These are phyloP conservation scores for Perkinsus olseni DNA, from an alignment of 169 alveolate species.

Conservation along the genomic window DNA sequence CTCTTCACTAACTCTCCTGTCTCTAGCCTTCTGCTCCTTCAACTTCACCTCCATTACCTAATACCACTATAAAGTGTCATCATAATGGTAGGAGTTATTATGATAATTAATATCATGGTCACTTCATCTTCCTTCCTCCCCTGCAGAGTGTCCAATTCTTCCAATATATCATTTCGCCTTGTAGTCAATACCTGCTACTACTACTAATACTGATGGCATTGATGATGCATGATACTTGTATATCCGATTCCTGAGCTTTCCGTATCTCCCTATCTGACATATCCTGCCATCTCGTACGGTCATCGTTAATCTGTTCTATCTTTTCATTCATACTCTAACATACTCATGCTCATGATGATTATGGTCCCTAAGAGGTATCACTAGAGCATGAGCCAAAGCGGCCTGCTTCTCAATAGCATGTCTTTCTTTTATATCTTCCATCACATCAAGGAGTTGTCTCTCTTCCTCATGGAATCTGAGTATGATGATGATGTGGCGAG, in stretches of 20 bases:
- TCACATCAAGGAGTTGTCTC: background rate
- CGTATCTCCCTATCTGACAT: background rate
- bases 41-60: background rate
- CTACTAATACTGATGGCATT: background rate
- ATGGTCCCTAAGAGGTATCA: background rate
- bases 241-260: background rate
- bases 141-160: background rate
- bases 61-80: too few relatives aligned
- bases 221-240: background rate
- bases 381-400: background rate
- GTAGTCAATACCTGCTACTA: background rate
- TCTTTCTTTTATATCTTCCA: background rate
- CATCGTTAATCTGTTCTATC: background rate
- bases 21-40: background rate
- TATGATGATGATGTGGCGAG: too few relatives aligned
- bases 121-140: background rate
- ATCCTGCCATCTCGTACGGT: background rate
- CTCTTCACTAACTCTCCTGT: background rate
- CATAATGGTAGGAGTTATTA: too few relatives aligned
- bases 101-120: background rate
- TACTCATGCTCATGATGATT: background rate
- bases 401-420: background rate
- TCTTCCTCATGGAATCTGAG: background rate
- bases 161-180: background rate
- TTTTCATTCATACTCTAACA: background rate